Evolutionary conservation across 139 green algal genomes (phyloP).

Genomic region (Ulvella scutata): DNA sequence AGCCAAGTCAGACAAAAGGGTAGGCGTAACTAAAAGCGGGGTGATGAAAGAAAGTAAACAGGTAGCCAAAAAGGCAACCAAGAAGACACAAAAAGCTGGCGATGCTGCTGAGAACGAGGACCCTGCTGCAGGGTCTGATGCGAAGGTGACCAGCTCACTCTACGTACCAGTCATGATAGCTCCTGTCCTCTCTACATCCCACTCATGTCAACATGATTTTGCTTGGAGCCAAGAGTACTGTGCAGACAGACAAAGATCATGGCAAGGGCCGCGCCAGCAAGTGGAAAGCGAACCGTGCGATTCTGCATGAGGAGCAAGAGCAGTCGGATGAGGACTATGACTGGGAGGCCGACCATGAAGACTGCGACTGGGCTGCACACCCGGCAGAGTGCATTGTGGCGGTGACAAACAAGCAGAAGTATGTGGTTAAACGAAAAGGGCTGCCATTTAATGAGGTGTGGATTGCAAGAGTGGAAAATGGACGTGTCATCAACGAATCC

Average conservation of each 20-base stretch:
- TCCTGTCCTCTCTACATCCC: not conserved
- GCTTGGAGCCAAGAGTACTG: not conserved
- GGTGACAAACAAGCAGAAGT: not conserved
- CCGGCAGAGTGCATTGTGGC: not conserved
- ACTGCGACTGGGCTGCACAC: not conserved
- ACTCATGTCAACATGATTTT: not conserved
- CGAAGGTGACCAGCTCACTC: not conserved
- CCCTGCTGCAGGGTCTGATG: not conserved
- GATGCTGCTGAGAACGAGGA: not conserved
- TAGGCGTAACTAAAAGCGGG: not conserved
- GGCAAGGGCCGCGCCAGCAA: not conserved
- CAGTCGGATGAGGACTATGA: not conserved
- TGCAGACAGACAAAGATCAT: too few species aligned
- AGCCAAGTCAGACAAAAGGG: too few species aligned
- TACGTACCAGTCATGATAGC: not conserved
- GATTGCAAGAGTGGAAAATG: not conserved
- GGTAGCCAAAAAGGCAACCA: not conserved
- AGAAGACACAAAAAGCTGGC: not conserved
- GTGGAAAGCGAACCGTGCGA: not conserved
- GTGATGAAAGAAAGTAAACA: not conserved
- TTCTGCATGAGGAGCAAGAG: not conserved
- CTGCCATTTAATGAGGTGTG: too few species aligned
- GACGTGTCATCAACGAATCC: not conserved
- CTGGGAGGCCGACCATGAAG: not conserved
- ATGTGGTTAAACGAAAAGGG: not conserved